A percentile compares a stretch with the other conserved stretches of the same genome.
phyloP scores from a whole-genome alignment of 306 rosid species.

The Vigna nakashimae region DNA sequence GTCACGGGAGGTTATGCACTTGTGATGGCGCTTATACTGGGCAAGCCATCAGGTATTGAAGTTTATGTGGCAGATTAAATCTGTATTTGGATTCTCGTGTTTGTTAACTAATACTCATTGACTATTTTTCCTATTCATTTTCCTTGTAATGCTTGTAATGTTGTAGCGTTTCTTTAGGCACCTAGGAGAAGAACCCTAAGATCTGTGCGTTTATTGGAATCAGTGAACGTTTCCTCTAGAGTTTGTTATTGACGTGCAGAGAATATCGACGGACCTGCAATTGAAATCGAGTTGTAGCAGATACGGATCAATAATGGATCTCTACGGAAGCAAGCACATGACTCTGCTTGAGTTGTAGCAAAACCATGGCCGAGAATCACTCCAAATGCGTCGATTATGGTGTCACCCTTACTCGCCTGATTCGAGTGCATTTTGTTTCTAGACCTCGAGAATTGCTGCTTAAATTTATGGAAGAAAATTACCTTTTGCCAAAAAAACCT shows the following conservation, averaged over 20 bases:
- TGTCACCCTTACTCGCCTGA: slow-evolving; percentile 70
- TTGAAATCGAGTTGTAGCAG: slow-evolving; percentile 75
- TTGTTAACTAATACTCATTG: neutral
- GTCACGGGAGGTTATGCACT: no score
- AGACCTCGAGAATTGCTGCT: slow-evolving; percentile 97
- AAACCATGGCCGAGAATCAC: slow-evolving; percentile 64
- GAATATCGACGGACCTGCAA: slow-evolving; percentile 64
- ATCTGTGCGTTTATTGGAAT: neutral
- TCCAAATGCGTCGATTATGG: slow-evolving; percentile 82
- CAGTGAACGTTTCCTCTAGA: neutral
- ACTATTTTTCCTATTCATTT: slow-evolving; percentile 38
- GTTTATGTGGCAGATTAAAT: slow-evolving; percentile 1
- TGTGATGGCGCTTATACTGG: slow-evolving; percentile 84
- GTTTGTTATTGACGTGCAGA: neutral
- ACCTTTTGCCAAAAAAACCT: slow-evolving; percentile 95
- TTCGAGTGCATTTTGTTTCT: slow-evolving; percentile 74
- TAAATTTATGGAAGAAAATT: slow-evolving; percentile 95
- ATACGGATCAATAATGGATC: slow-evolving; percentile 75
- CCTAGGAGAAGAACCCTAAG: slow-evolving; percentile 59
- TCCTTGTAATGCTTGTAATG: slow-evolving; percentile 42
- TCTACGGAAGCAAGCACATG: slow-evolving; percentile 90
- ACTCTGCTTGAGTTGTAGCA: no score
- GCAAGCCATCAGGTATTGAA: slow-evolving; percentile 94
- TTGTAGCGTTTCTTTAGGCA: slow-evolving; percentile 98
- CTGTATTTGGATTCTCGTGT: slow-evolving; percentile 26